Evolutionary conservation across 75 land plant species (phyloP), one percentile per base, ranked within the genome.

Genomic region (Pseudotsuga menziesii): DNA sequence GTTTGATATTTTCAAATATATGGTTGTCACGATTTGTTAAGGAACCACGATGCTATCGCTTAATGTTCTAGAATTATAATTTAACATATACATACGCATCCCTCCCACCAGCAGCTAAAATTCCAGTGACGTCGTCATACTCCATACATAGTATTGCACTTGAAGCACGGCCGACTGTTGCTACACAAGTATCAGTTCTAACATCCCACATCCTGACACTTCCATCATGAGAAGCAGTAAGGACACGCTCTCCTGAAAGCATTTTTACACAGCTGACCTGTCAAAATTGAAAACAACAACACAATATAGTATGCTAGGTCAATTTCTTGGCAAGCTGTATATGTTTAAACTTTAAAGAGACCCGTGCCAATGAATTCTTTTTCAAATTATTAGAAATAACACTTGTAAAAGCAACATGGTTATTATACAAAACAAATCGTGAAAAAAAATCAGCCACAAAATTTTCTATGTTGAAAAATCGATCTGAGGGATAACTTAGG

Each of bases 161-260:
- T 27, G 89, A 78, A 78, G 81, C 80, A 56, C 91, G 93, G 61
- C 98, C 98, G 77, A 97, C 98, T 61, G 93, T 95, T 32, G 96
- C 99, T 57, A 97, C 98, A 88, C 99, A 95, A 25, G 91, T 83
- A 77, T 97, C 96, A 12, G 90, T 91, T 83, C 99, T 85, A 14
- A 92, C 91, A 86, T 97, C 99, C 99, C 99, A 97, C 99, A 97
- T 93, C 79, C 91, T 97, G 26, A 93, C 91, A 80, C 87, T 90
- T 16, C 98, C 98, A 87, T 97, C 99, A 88, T 97, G 96, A 2
- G 98, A 85, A 69, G 99, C 93, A 52, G 98, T 89, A 25, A 97
- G 88, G 54, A 97, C 95, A 59, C 96, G 87, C 75, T 93, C 96
- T 56, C 93, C 98, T 39, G 95, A 89, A 25, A 97, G 85, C 98